Conservation (phyloP, 2,329 filamentous ascomycete genomes). For the Lojkania enalia region DNA sequence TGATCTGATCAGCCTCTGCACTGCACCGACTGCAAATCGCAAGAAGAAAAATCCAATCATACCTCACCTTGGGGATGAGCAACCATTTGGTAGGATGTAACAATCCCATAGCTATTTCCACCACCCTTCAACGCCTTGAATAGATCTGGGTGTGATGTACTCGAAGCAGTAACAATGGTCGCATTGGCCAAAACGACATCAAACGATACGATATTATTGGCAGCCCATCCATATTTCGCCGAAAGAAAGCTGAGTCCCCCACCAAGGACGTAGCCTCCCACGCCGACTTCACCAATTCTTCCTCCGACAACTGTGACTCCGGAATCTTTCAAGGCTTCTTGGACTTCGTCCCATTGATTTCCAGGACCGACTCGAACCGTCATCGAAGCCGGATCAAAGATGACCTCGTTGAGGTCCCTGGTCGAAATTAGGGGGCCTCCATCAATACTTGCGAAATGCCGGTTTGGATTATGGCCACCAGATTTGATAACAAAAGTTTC, state of each 20-base stretch:
- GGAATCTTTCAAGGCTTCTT: constrained; percentile 39
- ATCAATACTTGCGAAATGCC: constrained; percentile 50
- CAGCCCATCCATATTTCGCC: constrained; percentile 50
- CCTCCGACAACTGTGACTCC: constrained; percentile 47
- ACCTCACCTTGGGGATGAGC: constrained; percentile 30
- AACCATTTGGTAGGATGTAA: constrained; percentile 40
- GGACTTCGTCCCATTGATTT: constrained; percentile 37
- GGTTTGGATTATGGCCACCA: constrained; percentile 53
- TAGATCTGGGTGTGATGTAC: constrained; percentile 44
- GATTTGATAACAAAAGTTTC: constrained; percentile 59
- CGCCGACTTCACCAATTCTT: constrained; percentile 51
- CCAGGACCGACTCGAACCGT: constrained; percentile 31
- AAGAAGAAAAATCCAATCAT: constrained; percentile 23
- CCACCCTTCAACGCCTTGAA: constrained; percentile 49
- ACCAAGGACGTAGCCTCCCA: constrained; percentile 51
- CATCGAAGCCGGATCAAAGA: constrained; percentile 16
- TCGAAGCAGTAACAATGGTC: constrained; percentile 48
- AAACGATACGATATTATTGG: constrained; percentile 51
- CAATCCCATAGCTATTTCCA: constrained; percentile 51
- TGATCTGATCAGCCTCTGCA: constrained; percentile 12
- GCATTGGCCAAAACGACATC: constrained; percentile 54
- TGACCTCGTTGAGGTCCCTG: constrained; percentile 38
- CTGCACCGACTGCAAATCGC: not conserved
- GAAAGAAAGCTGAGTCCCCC: constrained; percentile 47
- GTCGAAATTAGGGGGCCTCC: constrained; percentile 51